Percentiles rank a stretch among this genome's conserved stretches.
These are phyloP conservation scores for Chenopodium album DNA, from an alignment of 148 eudicot genomes.

Conservation along the genomic window DNA sequence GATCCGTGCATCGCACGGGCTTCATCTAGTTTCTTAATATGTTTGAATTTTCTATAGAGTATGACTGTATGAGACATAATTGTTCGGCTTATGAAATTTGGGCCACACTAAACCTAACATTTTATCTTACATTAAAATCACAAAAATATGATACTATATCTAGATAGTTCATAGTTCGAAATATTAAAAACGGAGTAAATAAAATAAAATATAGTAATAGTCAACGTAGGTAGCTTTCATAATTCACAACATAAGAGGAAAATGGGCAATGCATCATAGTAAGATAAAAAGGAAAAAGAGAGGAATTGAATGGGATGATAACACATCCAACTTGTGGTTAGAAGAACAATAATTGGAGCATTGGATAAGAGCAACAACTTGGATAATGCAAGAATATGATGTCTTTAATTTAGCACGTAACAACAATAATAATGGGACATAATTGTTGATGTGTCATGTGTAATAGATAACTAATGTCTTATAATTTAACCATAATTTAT, in stretches of 20 bases:
- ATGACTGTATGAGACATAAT: too few species aligned
- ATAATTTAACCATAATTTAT: neutral
- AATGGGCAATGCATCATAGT: neutral
- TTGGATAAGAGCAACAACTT: conserved; percentile 19
- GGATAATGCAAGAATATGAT: conserved; percentile 10
- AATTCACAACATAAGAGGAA: neutral
- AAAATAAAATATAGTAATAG: neutral
- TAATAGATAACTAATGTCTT: neutral
- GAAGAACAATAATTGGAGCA: conserved; percentile 4
- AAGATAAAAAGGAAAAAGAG: neutral
- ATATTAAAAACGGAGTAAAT: too few species aligned
- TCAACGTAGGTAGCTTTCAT: neutral
- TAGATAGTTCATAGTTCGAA: too few species aligned
- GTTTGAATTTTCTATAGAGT: too few species aligned
- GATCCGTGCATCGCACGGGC: too few species aligned
- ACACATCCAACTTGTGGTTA: conserved; percentile 3
- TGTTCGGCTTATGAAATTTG: too few species aligned
- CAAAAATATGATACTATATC: too few species aligned
- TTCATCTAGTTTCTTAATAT: too few species aligned
- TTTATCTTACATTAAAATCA: too few species aligned
- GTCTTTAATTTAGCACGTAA: neutral
- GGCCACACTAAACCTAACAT: too few species aligned
- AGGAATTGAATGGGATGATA: neutral
- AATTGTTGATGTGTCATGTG: neutral
- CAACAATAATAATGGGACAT: neutral